Conservation (phyloP, 257 asterid genomes). For the Dorcoceras hygrometricum region DNA sequence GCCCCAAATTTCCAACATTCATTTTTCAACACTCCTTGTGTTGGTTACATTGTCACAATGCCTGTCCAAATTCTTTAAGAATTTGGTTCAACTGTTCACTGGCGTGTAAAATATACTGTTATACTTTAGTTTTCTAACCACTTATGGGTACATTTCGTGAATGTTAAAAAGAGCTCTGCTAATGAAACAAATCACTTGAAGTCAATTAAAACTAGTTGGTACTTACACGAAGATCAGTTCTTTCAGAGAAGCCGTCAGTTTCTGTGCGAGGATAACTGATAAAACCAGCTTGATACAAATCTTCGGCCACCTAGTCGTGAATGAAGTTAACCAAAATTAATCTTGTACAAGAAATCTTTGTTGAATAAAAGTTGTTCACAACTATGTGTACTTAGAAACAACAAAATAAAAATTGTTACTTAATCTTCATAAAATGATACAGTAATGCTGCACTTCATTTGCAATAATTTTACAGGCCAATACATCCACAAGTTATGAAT, state of each 20-base stretch:
- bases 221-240: conserved; percentile 73
- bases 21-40: not conserved
- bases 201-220: conserved; percentile 18
- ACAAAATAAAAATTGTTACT: conserved; percentile 15
- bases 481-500: conserved; percentile 16
- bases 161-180: conserved; percentile 2
- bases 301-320: conserved; percentile 83
- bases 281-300: conserved; percentile 91
- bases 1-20: not conserved
- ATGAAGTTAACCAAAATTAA: conserved; percentile 19
- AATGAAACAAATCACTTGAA: conserved; percentile 20
- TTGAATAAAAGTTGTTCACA: conserved; percentile 5
- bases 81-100: not conserved
- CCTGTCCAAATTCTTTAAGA: not conserved
- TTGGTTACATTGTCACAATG: not conserved
- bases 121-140: conserved; percentile 1
- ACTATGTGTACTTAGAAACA: conserved; percentile 1
- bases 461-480: conserved; percentile 18
- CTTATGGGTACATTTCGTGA: conserved; percentile 16
- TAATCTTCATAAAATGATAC: conserved; percentile 16
- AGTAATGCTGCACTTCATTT: conserved; percentile 15
- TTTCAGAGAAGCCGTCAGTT: conserved; percentile 77
- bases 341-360: conserved; percentile 1
- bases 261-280: conserved; percentile 99
- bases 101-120: not conserved